Percentiles rank a stretch among this genome's conserved stretches.
These are phyloP conservation scores for Exserohilum turcica DNA, from an alignment of 2,329 filamentous ascomycete species.

Conservation along the genomic window DNA sequence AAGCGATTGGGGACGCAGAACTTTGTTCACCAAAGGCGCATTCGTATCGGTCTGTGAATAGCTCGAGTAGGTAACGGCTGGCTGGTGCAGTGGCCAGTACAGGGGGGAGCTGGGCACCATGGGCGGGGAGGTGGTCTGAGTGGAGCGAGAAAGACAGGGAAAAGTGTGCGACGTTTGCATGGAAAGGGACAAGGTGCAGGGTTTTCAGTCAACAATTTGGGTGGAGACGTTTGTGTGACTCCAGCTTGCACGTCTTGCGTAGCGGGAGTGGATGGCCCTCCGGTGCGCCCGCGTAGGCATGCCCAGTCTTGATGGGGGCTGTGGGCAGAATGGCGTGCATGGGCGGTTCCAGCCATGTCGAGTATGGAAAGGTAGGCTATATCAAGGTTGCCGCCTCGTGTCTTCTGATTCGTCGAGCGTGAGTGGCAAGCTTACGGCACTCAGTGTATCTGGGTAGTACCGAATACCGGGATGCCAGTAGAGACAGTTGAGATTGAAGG, in stretches of 20 bases:
- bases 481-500: constrained; percentile 3
- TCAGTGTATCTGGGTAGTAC: constrained; percentile 14
- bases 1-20: constrained; percentile 6
- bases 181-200: constrained; percentile 8
- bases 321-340: constrained; percentile 8
- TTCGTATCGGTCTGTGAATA: constrained; percentile 13
- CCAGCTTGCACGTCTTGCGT: constrained; percentile 19
- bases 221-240: constrained; percentile 6
- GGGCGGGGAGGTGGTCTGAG: constrained; percentile 11
- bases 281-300: constrained; percentile 19
- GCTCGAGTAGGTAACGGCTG: constrained; percentile 16
- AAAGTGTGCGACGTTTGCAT: neutral
- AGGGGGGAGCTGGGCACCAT: constrained; percentile 9
- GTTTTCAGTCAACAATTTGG: neutral
- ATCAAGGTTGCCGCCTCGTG: constrained; percentile 13
- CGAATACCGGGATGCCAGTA: constrained; percentile 22
- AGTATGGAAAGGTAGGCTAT: constrained; percentile 8
- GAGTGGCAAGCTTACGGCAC: constrained; percentile 18
- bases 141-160: constrained; percentile 12
- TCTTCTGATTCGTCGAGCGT: constrained; percentile 12
- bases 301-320: constrained; percentile 14
- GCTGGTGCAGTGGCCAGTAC: constrained; percentile 1
- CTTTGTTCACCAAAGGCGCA: constrained; percentile 14
- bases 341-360: neutral
- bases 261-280: constrained; percentile 12